Evolutionary conservation across 345 rosid genomes (phyloP), one percentile per base, ranked within the genome.

Genomic region (Pistacia integerrima): DNA sequence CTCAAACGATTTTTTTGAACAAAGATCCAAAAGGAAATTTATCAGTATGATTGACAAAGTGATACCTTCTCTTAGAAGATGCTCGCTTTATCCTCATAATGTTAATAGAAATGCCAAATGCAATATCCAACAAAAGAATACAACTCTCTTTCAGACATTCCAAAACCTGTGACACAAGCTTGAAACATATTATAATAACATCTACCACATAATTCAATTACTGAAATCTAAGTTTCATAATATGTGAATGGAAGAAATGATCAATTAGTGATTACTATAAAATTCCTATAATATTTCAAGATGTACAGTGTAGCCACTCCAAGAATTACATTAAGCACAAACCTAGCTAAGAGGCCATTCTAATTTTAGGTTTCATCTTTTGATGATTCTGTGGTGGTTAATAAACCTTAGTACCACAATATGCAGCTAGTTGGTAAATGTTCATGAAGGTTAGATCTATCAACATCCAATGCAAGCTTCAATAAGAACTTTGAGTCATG

Each of bases 61-160:
- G 54, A 72, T 88, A 92, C 97, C 93, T 87, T 78, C 55, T 83
- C 80, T 77, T 81, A 2, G 52, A 51, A 70, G 87, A 76, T 77
- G 70, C 65, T 11, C 41, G 69, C 72, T 78, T 88, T 64, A 76
- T 77, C 87, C 90, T 83, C 58, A 83, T 83, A 54, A 83, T 49
- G 74, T 94, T 91, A 76, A 92, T 82, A 72, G 85, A 85, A 78
- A 92, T 67, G 62, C 93, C 85, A 84, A 92, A 89, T 61, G 83
- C 74, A 67, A 84, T 80, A 80, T 92, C 98, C 82, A 91, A 30
- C 61, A 88, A 69, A 66, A 87, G 76, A 68, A 84, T 35, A 76
- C 68, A 85, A 87, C 90, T 86, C 66, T 87, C 92, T 86, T 85
- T 80, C 72, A 89, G 52, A 65, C 84, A 77, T 46, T 70, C 72